These are phyloP conservation scores for Bondarzewia mesenterica DNA, from an alignment of 1,284 basidiomycete species.

Conservation along the genomic window DNA sequence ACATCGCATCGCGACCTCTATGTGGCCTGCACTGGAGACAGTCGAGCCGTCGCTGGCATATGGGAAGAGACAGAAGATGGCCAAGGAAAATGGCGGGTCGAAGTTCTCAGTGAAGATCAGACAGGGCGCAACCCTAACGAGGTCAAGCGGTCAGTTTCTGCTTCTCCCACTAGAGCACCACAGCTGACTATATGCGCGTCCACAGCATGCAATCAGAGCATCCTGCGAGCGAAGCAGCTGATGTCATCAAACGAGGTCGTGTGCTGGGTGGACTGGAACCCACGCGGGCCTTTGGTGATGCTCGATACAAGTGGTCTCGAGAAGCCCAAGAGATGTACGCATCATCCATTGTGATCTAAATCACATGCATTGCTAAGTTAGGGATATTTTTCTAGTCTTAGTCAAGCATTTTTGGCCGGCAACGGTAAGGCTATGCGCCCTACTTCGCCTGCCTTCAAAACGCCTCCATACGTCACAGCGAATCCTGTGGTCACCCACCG, in stretches of 20 bases:
- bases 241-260: constrained; percentile 81
- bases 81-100: constrained; percentile 73
- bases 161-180: background rate
- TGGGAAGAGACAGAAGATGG: constrained; percentile 66
- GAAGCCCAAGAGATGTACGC: constrained; percentile 68
- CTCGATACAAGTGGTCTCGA: constrained; percentile 85
- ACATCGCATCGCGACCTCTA: constrained; percentile 76
- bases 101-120: constrained; percentile 92
- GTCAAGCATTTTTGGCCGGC: constrained; percentile 58
- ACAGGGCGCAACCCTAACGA: constrained; percentile 90
- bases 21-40: constrained; percentile 90
- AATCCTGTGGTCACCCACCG: constrained; percentile 84
- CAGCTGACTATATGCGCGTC: background rate
- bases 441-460: constrained; percentile 58
- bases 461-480: constrained; percentile 94
- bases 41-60: constrained; percentile 91
- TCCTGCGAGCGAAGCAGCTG: constrained; percentile 70
- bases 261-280: constrained; percentile 93
- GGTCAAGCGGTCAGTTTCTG: constrained; percentile 44
- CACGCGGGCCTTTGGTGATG: constrained; percentile 91
- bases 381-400: constrained; percentile 38
- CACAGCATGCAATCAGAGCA: constrained; percentile 84
- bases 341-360: constrained; percentile 3
- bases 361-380: constrained; percentile 1
- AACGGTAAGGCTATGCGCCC: constrained; percentile 53